Percentiles rank a stretch among this genome's conserved stretches.
These are phyloP conservation scores for Takashimella koratensis DNA, from an alignment of 1,284 basidiomycete species.

Conservation along the genomic window DNA sequence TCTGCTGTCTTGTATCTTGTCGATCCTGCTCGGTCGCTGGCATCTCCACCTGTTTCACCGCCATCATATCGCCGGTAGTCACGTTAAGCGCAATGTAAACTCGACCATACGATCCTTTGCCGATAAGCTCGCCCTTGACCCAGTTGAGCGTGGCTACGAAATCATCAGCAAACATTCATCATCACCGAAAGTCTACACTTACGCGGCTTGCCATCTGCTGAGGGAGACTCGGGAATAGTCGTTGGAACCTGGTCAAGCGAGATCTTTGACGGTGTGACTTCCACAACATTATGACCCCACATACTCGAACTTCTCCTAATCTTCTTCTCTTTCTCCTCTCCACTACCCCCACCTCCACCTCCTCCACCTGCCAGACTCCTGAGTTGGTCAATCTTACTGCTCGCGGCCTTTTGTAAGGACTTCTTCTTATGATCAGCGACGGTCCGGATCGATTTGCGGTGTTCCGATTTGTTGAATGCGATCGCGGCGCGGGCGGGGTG, in stretches of 20 bases:
- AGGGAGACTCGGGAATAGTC: conserved; percentile 44
- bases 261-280: conserved; percentile 70
- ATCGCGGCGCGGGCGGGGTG: conserved; percentile 15
- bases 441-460: conserved; percentile 74
- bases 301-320: conserved; percentile 83
- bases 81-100: conserved; percentile 96
- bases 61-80: conserved; percentile 99
- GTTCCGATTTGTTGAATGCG: conserved; percentile 52
- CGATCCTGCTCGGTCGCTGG: conserved; percentile 86
- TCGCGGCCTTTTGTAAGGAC: conserved; percentile 50
- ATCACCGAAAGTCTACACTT: conserved; percentile 20
- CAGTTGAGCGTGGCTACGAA: conserved; percentile 85
- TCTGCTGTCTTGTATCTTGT: conserved; percentile 76
- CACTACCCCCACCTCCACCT: background rate
- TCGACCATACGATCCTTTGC: conserved; percentile 92
- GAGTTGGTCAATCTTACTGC: conserved; percentile 21
- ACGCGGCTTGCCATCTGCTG: conserved; percentile 10
- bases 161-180: background rate
- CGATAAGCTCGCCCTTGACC: conserved; percentile 96
- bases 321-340: conserved; percentile 55
- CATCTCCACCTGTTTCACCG: conserved; percentile 98
- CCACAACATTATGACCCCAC: conserved; percentile 90
- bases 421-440: conserved; percentile 58
- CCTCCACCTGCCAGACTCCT: background rate
- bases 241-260: conserved; percentile 52